Percentiles rank a stretch among this genome's conserved stretches.
Conservation (phyloP, 768 basidiomycete species). For the Phallus indusiatus region DNA sequence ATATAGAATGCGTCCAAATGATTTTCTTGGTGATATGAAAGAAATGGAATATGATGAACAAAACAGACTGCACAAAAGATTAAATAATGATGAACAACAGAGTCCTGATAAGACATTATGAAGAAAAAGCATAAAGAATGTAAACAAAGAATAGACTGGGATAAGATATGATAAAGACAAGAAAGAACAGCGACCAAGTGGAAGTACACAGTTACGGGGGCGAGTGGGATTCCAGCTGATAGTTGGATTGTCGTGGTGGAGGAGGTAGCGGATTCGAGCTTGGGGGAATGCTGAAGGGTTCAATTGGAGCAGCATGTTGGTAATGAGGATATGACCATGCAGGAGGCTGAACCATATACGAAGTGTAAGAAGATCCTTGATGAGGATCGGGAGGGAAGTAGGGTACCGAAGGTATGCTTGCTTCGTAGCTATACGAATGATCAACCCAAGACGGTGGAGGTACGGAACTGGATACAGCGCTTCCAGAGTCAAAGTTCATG, state of each 20-base stretch:
- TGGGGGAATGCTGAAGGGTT: background rate
- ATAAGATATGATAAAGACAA: background rate
- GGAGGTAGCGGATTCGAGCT: slow-evolving; percentile 2
- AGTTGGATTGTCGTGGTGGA: slow-evolving; percentile 5
- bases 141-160: background rate
- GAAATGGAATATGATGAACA: background rate
- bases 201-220: background rate
- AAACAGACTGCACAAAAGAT: background rate
- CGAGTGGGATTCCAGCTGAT: background rate
- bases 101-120: background rate
- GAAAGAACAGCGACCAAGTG: background rate
- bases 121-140: background rate
- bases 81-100: background rate
- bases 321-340: slow-evolving; percentile 3
- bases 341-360: slow-evolving; percentile 6
- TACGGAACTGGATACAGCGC: background rate
- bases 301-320: background rate
- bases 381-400: slow-evolving; percentile 1
- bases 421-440: background rate
- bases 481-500: slow-evolving; percentile 36
- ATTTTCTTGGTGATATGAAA: too few relatives aligned
- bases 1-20: background rate
- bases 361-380: slow-evolving; percentile 9
- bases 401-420: background rate
- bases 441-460: background rate